Evolutionary conservation across 371 early-diverging fungal genomes (phyloP), one percentile per base, ranked within the genome.

Genomic region (Mortierella sp.): DNA sequence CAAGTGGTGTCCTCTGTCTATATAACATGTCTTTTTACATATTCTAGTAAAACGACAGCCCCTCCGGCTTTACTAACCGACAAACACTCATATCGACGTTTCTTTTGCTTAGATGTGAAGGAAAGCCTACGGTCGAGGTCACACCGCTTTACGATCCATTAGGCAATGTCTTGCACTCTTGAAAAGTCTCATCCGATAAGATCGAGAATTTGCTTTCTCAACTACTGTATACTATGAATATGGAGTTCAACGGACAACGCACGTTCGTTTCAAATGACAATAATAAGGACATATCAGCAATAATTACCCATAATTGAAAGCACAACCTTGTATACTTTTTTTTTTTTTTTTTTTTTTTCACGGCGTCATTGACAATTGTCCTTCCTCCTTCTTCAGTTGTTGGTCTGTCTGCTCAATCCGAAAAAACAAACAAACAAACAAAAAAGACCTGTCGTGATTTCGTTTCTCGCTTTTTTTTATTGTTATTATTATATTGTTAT

Each of bases 81-180:
- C 21, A 43, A 62, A 11, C 11, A 38, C 13, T 7, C 10, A 22
- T 45, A 62, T 47, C 19, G 4, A 16, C 52, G 28, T 24, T 3
- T 32, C n/a, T 43, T 16, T 60, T 21, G 21, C 8, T 16, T 66
- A 81, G 82, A 38, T 84, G 83, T 60, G 80, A 67, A 76, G 84
- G 72, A 21, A 59, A 53, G 64, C 76, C 83, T 1, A 76, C 77
- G 9, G 72, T 72, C 3, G 79, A 78, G 33, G 77, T 79, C 10
- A 78, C 76, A 15, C 80, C 76, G 1, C 65, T 77, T 3, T 76
- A 83, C 19, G 83, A 83, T 52, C 70, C 76, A 6, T 47, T 67
- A 2, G 80, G 80, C 22, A 83, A 82, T 16, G 53, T 78, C 32
- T 33, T 79, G 11, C 70, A 78, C 32, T 22, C 63, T 8, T 78